Conservation (phyloP, 805 yeast genomes). For the Candida patagonica region DNA sequence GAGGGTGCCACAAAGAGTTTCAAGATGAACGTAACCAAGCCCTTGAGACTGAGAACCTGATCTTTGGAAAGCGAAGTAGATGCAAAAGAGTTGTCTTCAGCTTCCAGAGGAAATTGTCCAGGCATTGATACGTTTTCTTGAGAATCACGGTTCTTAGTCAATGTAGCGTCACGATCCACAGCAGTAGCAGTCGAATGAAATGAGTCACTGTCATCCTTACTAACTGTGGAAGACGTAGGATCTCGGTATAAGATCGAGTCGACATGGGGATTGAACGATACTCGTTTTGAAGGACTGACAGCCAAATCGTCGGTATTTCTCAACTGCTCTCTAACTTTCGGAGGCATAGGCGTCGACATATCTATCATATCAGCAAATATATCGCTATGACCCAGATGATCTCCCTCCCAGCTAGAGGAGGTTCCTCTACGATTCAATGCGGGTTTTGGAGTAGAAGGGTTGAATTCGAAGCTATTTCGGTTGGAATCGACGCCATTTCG, state of each 20-base stretch:
- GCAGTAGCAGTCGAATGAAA: not conserved
- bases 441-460: no score
- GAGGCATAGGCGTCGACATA: not conserved
- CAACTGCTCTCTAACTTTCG: not conserved
- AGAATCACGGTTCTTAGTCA: conserved; percentile 13
- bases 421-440: no score
- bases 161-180: not conserved
- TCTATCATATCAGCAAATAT: not conserved
- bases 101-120: conserved; percentile 18
- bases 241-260: not conserved
- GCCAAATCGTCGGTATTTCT: not conserved
- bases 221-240: not conserved
- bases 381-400: no score
- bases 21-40: not conserved
- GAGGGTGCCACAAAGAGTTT: no score
- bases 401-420: no score
- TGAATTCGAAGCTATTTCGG: no score
- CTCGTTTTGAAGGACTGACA: not conserved
- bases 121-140: no score
- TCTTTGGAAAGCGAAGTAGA: not conserved
- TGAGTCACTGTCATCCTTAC: not conserved
- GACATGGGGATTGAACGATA: not conserved
- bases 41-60: not conserved
- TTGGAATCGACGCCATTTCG: no score
- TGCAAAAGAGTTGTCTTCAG: conserved; percentile 4